A percentile compares a stretch with the other conserved stretches of the same genome.
Conservation (phyloP, 306 rosid species). For the Casuarina glauca region DNA sequence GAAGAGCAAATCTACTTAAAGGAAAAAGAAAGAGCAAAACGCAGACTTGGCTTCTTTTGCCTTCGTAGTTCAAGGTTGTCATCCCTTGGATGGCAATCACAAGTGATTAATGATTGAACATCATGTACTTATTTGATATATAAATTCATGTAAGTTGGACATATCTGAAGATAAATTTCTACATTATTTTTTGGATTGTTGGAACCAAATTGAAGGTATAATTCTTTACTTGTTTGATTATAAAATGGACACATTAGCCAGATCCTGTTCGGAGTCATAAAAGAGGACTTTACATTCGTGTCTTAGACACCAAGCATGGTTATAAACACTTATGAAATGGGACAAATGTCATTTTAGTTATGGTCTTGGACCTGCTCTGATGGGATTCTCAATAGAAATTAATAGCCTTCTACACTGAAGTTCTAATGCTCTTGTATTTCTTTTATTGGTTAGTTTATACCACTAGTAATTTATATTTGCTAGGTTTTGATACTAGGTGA, state of each 20-base stretch:
- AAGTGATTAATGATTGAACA: too few species aligned
- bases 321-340: constrained; percentile 9
- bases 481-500: background rate
- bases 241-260: background rate
- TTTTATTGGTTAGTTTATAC: background rate
- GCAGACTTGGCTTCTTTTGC: too few species aligned
- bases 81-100: too few species aligned
- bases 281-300: constrained; percentile 1
- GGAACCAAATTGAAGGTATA: constrained; percentile 62
- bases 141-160: constrained; percentile 44
- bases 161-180: constrained; percentile 64
- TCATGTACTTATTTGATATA: too few species aligned
- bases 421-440: background rate
- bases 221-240: constrained; percentile 9
- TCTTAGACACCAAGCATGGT: constrained; percentile 13
- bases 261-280: constrained; percentile 14
- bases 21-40: too few species aligned
- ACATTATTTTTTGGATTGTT: constrained; percentile 65
- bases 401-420: background rate
- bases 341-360: background rate
- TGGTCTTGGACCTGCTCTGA: background rate
- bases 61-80: too few species aligned
- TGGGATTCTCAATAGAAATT: background rate
- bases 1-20: too few species aligned
- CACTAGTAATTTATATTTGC: background rate